Conservation (phyloP, 495 filamentous ascomycete species). For the Daldinia grandis region DNA sequence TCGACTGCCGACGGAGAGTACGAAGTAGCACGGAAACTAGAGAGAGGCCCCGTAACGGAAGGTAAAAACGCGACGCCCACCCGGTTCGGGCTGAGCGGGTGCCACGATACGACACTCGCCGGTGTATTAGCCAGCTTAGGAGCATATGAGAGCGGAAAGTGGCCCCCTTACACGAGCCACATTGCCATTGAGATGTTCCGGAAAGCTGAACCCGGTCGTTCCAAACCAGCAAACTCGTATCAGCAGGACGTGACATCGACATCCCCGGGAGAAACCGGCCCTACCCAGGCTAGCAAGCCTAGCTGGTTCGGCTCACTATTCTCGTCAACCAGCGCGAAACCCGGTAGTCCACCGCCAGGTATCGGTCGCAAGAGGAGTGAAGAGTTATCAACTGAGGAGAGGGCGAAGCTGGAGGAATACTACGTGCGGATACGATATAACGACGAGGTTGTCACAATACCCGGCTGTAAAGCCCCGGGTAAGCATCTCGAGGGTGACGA, state of each 20-base stretch:
- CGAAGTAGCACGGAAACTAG: constrained; percentile 55
- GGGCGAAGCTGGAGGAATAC: constrained; percentile 68
- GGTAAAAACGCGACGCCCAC: constrained; percentile 66
- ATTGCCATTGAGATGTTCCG: constrained; percentile 91
- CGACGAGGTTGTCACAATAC: constrained; percentile 79
- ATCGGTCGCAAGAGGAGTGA: constrained; percentile 62
- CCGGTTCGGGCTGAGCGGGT: constrained; percentile 75
- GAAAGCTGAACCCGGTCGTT: constrained; percentile 45
- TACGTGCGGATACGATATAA: constrained; percentile 97
- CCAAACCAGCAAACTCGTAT: not conserved
- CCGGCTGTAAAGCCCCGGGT: constrained; percentile 76
- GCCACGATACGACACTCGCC: constrained; percentile 94
- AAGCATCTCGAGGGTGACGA: constrained; percentile 91
- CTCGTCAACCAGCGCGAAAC: constrained; percentile 34
- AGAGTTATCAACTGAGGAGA: constrained; percentile 59
- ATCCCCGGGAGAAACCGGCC: constrained; percentile 9
- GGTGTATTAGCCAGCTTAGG: constrained; percentile 80
- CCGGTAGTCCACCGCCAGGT: constrained; percentile 42
- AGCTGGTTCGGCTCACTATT: constrained; percentile 61
- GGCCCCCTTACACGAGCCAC: constrained; percentile 93
- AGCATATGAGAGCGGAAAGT: constrained; percentile 73
- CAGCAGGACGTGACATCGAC: not conserved
- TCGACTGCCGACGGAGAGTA: constrained; percentile 65
- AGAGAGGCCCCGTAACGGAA: constrained; percentile 51
- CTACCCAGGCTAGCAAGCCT: constrained; percentile 30